phyloP scores from a whole-genome alignment of 352 stramenopile genomes.

The Phytophthora sansomeana region DNA sequence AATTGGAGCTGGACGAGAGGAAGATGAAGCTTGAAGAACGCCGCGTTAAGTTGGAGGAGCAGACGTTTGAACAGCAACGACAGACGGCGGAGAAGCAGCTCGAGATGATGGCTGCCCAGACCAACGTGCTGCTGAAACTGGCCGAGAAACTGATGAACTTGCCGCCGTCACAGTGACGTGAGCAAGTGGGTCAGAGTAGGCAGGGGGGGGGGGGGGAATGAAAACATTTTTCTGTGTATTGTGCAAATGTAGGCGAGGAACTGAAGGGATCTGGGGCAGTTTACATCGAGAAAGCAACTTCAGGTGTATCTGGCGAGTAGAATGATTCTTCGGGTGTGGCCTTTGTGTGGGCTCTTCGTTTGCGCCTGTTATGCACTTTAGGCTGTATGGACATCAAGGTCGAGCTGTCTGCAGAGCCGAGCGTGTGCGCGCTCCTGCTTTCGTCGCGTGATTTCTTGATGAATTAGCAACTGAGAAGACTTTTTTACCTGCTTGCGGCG shows the following conservation, averaged over 20 bases:
- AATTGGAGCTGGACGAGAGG: constrained; percentile 34
- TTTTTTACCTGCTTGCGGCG: constrained; percentile 64
- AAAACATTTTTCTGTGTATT: constrained; percentile 13
- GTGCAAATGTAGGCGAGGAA: neutral
- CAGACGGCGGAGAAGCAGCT: constrained; percentile 32
- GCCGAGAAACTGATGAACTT: constrained; percentile 26
- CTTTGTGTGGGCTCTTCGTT: no score
- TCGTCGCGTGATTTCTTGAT: constrained; percentile 59
- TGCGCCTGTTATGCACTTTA: neutral
- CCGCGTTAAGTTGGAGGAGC: constrained; percentile 33
- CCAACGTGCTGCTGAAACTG: constrained; percentile 35
- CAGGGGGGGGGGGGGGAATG: no score
- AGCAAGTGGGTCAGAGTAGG: neutral
- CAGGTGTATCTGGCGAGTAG: neutral
- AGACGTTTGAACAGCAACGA: constrained; percentile 36
- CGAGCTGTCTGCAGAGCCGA: constrained; percentile 20
- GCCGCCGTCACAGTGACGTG: constrained; percentile 4
- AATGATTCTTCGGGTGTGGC: neutral
- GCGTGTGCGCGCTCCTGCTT: constrained; percentile 50
- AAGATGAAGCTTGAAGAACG: constrained; percentile 31
- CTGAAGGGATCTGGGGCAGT: no score
- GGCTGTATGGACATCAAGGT: constrained; percentile 22
- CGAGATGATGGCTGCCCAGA: constrained; percentile 41
- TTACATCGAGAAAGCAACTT: neutral
- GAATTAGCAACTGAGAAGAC: constrained; percentile 63